phyloP scores from a whole-genome alignment of 352 stramenopile genomes.

The Hyaloperonospora brassicae region DNA sequence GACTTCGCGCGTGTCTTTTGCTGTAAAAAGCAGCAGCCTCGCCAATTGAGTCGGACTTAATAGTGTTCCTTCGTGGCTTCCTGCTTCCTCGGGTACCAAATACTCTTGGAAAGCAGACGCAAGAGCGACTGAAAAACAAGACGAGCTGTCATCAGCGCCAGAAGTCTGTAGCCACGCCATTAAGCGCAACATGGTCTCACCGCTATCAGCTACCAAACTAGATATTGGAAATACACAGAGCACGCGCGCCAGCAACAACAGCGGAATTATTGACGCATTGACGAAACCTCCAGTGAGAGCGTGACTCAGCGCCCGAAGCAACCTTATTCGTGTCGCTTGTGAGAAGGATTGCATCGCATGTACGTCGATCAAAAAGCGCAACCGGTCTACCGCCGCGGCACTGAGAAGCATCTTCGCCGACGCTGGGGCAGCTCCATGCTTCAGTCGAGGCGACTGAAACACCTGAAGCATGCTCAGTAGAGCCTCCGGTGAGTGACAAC shows the following conservation, averaged over 20 bases:
- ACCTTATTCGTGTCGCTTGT: slow-evolving; percentile 46
- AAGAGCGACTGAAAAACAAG: slow-evolving; percentile 13
- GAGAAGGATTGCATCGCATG: slow-evolving; percentile 74
- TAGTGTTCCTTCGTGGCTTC: slow-evolving; percentile 1
- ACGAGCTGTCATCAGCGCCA: not conserved
- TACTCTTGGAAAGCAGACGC: slow-evolving; percentile 18
- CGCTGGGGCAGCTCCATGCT: slow-evolving; percentile 1
- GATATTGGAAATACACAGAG: slow-evolving; percentile 48
- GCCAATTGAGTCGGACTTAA: slow-evolving; percentile 32
- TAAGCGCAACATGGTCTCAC: slow-evolving; percentile 24
- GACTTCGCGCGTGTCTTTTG: slow-evolving; percentile 10
- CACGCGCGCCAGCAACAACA: slow-evolving; percentile 40
- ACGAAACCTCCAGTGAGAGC: slow-evolving; percentile 58
- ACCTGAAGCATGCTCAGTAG: slow-evolving; percentile 59
- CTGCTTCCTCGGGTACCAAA: slow-evolving; percentile 4
- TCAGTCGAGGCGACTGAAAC: slow-evolving; percentile 35
- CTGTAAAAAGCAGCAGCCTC: slow-evolving; percentile 40
- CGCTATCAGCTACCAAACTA: slow-evolving; percentile 25
- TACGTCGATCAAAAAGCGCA: slow-evolving; percentile 68
- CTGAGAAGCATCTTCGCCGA: slow-evolving; percentile 22
- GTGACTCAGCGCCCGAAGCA: slow-evolving; percentile 38
- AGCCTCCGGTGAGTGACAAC: slow-evolving; percentile 63
- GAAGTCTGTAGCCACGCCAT: slow-evolving; percentile 27
- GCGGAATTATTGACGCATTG: slow-evolving; percentile 19
- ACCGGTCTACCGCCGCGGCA: slow-evolving; percentile 31